Percentiles rank a stretch among this genome's conserved stretches.
Evolutionary conservation across 2,329 filamentous ascomycete species (phyloP).

Genomic region (Curvularia lunata): DNA sequence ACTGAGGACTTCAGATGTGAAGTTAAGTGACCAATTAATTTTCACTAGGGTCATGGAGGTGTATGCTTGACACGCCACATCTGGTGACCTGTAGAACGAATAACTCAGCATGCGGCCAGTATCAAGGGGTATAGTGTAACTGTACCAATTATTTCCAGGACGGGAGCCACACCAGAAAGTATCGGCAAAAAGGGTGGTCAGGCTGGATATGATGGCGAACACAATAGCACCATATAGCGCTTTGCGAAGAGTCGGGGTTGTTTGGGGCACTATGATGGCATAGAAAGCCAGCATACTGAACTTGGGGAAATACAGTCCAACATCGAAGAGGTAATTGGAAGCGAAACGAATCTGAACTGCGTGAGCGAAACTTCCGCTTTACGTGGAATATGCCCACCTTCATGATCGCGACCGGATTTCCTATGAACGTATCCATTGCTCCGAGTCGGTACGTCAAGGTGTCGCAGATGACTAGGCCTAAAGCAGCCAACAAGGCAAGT

Average conservation of each 20-base stretch:
- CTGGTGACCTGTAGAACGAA: background rate
- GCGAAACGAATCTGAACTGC: background rate
- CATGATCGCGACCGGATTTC: background rate
- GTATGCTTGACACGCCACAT: background rate
- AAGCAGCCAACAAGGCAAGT: background rate
- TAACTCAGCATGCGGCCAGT: background rate
- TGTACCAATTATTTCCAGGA: background rate
- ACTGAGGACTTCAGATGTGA: background rate
- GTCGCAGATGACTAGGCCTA: background rate
- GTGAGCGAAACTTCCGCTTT: background rate
- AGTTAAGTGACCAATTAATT: background rate
- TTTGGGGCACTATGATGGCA: background rate
- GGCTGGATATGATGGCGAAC: background rate
- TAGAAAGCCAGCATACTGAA: background rate
- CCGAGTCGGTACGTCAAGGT: background rate
- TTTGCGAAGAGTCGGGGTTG: background rate
- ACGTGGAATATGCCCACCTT: background rate
- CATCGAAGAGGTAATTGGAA: background rate
- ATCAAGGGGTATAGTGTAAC: background rate
- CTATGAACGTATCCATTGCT: background rate
- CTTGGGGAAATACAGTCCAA: background rate
- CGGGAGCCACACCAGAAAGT: background rate
- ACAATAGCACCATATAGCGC: background rate
- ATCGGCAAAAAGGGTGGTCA: background rate
- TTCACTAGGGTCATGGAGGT: background rate